Percentiles rank a stretch among this genome's conserved stretches.
These are phyloP conservation scores for Ajuga reptans DNA, from an alignment of 305 asterid genomes.

Conservation along the genomic window DNA sequence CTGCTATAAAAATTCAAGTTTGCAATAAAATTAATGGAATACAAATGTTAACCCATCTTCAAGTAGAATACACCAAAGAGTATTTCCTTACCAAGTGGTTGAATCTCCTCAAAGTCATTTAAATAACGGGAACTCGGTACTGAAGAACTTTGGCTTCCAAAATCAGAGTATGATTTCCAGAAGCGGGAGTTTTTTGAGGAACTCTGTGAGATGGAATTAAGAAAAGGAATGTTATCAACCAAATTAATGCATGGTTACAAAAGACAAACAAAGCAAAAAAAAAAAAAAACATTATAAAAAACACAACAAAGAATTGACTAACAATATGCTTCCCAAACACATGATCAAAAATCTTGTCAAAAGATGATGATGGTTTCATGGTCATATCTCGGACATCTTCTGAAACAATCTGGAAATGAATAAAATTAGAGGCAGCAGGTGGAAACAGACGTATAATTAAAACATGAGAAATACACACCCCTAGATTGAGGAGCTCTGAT, in stretches of 20 bases:
- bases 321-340: conserved; percentile 70
- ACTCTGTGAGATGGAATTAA: conserved; percentile 34
- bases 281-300: too few relatives aligned
- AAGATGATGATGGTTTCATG: conserved; percentile 55
- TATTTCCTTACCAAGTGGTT: conserved; percentile 64
- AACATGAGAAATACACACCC: conserved; percentile 45
- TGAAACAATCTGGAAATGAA: conserved; percentile 58
- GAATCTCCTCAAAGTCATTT: conserved; percentile 95
- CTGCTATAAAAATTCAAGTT: neutral
- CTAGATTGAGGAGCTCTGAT: conserved; percentile 70
- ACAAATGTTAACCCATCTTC: conserved; percentile 15
- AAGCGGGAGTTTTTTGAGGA: conserved; percentile 61
- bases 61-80: conserved; percentile 11
- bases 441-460: conserved; percentile 11
- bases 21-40: conserved; percentile 12
- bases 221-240: conserved; percentile 21
- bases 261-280: neutral
- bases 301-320: conserved; percentile 17
- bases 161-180: conserved; percentile 69
- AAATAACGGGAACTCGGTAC: conserved; percentile 72
- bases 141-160: conserved; percentile 48
- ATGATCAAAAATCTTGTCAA: conserved; percentile 59
- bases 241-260: conserved; percentile 19
- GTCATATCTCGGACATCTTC: conserved; percentile 68
- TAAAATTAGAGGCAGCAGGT: conserved; percentile 19